phyloP scores from a whole-genome alignment of 306 rosid species.

The Malus orientalis region DNA sequence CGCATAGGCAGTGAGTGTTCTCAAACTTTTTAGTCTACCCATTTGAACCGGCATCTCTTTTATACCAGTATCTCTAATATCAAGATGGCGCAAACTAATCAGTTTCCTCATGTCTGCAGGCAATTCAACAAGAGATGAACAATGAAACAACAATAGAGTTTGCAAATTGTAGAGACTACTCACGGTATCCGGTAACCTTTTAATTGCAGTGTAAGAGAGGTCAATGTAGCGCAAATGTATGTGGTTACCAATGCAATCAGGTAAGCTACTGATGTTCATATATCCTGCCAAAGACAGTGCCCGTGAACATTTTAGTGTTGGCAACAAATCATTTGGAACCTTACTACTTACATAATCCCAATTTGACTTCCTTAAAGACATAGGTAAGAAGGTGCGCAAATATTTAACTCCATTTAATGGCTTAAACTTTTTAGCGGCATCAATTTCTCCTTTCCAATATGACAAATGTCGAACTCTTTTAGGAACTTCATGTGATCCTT shows the following conservation, averaged over 20 bases:
- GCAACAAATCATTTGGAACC: too few relatives aligned
- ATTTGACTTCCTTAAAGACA: too few relatives aligned
- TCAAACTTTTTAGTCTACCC: background rate
- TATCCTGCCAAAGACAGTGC: too few relatives aligned
- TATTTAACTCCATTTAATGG: background rate
- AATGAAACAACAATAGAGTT: background rate
- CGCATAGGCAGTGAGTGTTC: background rate
- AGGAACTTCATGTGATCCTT: background rate
- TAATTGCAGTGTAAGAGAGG: too few relatives aligned
- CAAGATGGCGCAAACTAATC: background rate
- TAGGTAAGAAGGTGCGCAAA: too few relatives aligned
- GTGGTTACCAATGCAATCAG: too few relatives aligned
- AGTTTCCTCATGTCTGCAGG: background rate
- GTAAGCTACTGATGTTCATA: too few relatives aligned
- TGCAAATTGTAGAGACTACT: too few relatives aligned
- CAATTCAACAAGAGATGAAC: background rate
- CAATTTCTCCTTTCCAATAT: background rate
- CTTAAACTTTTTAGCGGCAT: background rate
- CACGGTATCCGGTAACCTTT: too few relatives aligned
- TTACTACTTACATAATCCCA: too few relatives aligned
- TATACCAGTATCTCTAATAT: rapidly evolving
- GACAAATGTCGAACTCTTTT: background rate
- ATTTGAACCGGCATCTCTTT: background rate
- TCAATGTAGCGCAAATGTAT: too few relatives aligned
- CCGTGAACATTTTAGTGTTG: too few relatives aligned